Evolutionary conservation across 495 filamentous ascomycete species (phyloP).

Genomic region (Schizothecium vesticola): DNA sequence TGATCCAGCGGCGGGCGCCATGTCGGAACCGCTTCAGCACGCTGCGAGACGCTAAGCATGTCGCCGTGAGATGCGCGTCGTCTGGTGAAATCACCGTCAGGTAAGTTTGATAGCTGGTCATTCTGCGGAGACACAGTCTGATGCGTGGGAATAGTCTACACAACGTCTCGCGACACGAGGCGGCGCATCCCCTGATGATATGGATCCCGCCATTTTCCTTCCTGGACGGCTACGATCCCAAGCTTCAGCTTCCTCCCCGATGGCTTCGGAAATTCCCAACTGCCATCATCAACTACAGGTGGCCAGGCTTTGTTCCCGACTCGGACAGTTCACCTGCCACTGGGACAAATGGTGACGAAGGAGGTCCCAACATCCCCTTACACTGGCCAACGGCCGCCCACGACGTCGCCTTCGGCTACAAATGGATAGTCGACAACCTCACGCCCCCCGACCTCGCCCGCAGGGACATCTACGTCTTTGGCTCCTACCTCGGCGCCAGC

Average conservation of each 20-base stretch:
- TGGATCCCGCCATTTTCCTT: constrained; percentile 34
- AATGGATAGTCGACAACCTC: constrained; percentile 39
- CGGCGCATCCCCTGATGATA: constrained; percentile 26
- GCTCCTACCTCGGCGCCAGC: constrained; percentile 46
- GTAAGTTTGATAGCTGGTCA: not conserved
- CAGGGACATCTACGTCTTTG: constrained; percentile 42
- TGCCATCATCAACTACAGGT: constrained; percentile 41
- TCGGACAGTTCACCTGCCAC: not conserved
- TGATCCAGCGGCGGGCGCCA: not conserved
- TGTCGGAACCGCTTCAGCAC: not conserved
- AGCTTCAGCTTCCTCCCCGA: constrained; percentile 20
- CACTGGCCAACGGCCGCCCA: constrained; percentile 47
- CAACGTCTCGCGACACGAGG: not conserved
- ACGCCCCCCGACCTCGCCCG: constrained; percentile 14
- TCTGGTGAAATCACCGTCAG: not conserved
- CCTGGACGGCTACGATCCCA: not conserved
- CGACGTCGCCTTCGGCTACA: constrained; percentile 42
- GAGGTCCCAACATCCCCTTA: constrained; percentile 1
- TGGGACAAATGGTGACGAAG: not conserved
- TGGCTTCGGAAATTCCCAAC: constrained; percentile 29
- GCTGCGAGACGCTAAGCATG: not conserved
- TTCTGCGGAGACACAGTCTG: not conserved
- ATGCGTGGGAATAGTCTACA: constrained; percentile 4
- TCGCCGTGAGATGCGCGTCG: not conserved
- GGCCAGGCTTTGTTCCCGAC: constrained; percentile 16